Conservation (phyloP, 331 rosid genomes). For the Rosa hybrid region DNA sequence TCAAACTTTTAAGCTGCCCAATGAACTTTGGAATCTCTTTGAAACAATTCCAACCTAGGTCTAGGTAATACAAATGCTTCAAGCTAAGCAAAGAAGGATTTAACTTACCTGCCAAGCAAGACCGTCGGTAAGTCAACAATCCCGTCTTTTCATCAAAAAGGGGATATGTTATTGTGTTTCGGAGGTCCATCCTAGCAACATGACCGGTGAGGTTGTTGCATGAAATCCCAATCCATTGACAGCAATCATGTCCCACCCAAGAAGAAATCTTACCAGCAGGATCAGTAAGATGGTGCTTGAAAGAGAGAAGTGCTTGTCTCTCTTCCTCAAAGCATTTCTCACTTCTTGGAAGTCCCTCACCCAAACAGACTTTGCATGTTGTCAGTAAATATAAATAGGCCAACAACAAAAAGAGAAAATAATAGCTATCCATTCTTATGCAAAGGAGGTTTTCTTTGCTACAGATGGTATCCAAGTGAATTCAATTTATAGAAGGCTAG, state of each 20-base stretch:
- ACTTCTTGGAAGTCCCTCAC: neutral
- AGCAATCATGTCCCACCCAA: constrained; percentile 30
- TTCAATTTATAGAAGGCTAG: too few relatives aligned
- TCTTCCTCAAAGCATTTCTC: constrained; percentile 20
- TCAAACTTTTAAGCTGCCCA: constrained; percentile 6
- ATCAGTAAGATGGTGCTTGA: constrained; percentile 18
- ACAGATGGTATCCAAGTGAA: neutral
- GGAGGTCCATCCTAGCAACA: constrained; percentile 22
- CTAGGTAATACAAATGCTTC: constrained; percentile 16
- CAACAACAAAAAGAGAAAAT: neutral
- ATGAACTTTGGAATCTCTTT: constrained; percentile 21
- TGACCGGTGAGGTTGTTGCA: constrained; percentile 19
- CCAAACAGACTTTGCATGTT: neutral
- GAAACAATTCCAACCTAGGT: constrained; percentile 19
- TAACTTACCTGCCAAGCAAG: constrained; percentile 29
- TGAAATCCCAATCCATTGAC: constrained; percentile 31
- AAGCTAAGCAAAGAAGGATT: constrained; percentile 12
- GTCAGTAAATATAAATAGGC: neutral
- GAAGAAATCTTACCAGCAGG: constrained; percentile 31
- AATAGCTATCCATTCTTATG: neutral
- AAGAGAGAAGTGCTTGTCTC: constrained; percentile 22
- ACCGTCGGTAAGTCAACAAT: constrained; percentile 6
- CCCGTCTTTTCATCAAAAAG: neutral
- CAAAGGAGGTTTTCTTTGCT: neutral
- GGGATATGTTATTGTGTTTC: too few relatives aligned